These are phyloP conservation scores for Colletotrichum lentis DNA, from an alignment of 2,329 filamentous ascomycete species.

Conservation along the genomic window DNA sequence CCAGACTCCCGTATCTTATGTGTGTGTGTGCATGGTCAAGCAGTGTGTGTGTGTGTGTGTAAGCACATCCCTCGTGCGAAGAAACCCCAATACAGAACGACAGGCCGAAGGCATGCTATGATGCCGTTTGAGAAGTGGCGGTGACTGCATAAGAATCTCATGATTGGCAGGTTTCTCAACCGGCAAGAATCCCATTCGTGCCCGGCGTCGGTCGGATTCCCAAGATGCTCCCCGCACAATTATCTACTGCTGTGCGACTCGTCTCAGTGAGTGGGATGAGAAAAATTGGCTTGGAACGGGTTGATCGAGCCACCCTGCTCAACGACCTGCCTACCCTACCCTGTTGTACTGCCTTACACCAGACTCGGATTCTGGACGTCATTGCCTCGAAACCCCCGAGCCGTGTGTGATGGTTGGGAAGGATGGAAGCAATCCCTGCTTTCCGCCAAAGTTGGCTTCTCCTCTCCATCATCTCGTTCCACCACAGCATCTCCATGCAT, in stretches of 20 bases:
- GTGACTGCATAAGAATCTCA: slow-evolving; percentile 36
- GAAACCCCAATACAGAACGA: too few relatives aligned
- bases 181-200: slow-evolving; percentile 25
- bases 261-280: slow-evolving; percentile 31
- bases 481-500: background rate
- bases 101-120: too few relatives aligned
- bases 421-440: background rate
- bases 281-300: slow-evolving; percentile 16
- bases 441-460: background rate
- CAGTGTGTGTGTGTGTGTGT: too few relatives aligned
- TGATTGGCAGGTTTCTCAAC: slow-evolving; percentile 28
- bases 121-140: slow-evolving; percentile 27
- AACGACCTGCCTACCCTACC: slow-evolving; percentile 18
- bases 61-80: background rate
- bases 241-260: slow-evolving; percentile 9
- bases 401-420: slow-evolving; percentile 2
- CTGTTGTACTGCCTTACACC: background rate
- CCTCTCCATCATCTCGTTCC: background rate
- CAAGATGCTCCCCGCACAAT: slow-evolving; percentile 25
- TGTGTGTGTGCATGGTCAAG: background rate
- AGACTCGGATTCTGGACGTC: slow-evolving; percentile 12
- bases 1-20: slow-evolving; percentile 1
- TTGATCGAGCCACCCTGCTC: slow-evolving; percentile 8
- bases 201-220: slow-evolving; percentile 27
- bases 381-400: slow-evolving; percentile 16